A percentile compares a stretch with the other conserved stretches of the same genome.
These are phyloP conservation scores for Handroanthus guayacan DNA, from an alignment of 257 asterid genomes.

Conservation along the genomic window DNA sequence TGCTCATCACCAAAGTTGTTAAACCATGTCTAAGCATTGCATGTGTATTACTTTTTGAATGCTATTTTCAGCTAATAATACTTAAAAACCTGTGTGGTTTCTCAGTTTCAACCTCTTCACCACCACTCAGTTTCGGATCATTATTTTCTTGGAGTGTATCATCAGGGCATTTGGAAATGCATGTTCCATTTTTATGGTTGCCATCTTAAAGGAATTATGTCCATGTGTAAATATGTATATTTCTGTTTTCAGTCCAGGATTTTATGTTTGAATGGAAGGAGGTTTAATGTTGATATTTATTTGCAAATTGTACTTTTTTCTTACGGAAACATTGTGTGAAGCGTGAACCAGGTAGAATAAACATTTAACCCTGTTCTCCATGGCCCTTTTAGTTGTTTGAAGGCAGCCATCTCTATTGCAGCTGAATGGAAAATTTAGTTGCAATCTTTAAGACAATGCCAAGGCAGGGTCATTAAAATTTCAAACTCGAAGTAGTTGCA, in stretches of 20 bases:
- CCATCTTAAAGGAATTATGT: background rate
- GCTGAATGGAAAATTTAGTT: slow-evolving; percentile 2
- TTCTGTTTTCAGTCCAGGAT: slow-evolving; percentile 13
- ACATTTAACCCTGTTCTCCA: background rate
- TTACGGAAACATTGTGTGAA: slow-evolving; percentile 13
- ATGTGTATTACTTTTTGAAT: background rate
- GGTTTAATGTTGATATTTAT: background rate
- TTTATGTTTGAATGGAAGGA: background rate
- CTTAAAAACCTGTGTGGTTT: background rate
- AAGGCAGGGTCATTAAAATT: background rate
- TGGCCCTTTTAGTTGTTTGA: too few species aligned
- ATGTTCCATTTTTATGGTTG: slow-evolving; percentile 5
- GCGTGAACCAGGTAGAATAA: slow-evolving; percentile 15
- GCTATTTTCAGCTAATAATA: background rate
- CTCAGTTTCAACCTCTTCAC: slow-evolving; percentile 20
- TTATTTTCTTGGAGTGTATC: slow-evolving; percentile 13
- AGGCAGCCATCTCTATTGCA: background rate
- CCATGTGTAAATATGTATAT: background rate
- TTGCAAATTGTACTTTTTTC: slow-evolving; percentile 19
- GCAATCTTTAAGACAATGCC: background rate
- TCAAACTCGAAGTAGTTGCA: background rate
- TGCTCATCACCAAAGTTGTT: background rate
- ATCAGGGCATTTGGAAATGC: background rate
- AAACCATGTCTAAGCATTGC: background rate
- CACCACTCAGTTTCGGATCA: background rate